phyloP scores from a whole-genome alignment of 225 moss, liverwort and hornwort species.

The Asterella californica region DNA sequence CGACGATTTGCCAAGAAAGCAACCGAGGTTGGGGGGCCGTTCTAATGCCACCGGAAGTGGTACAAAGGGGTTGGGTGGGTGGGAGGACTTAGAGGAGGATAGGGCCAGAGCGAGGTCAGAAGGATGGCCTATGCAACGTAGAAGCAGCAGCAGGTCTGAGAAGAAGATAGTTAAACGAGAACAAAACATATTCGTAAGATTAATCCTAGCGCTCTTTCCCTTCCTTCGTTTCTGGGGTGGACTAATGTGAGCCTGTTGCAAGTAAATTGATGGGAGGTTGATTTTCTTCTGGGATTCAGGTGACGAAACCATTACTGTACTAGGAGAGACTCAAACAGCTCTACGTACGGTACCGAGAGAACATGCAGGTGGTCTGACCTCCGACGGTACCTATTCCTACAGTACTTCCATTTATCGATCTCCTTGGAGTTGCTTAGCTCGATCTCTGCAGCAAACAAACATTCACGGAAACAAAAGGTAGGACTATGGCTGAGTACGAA shows the following conservation, averaged over 20 bases:
- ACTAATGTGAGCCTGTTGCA: conserved; percentile 7
- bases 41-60: not conserved
- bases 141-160: conserved; percentile 14
- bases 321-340: not conserved
- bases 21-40: not conserved
- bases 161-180: conserved; percentile 35
- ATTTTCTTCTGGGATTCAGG: not conserved
- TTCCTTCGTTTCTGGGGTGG: conserved; percentile 46
- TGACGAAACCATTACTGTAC: not conserved
- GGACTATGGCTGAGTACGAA: not conserved
- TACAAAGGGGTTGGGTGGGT: conserved; percentile 28
- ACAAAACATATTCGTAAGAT: conserved; percentile 30
- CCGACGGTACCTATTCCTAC: not conserved
- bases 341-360: not conserved
- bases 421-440: not conserved
- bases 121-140: conserved; percentile 28
- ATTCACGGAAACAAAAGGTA: not conserved
- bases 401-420: not conserved
- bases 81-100: conserved; percentile 44
- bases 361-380: not conserved
- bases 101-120: conserved; percentile 17
- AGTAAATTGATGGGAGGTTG: not conserved
- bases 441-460: not conserved
- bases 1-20: conserved; percentile 1
- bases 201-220: conserved; percentile 44